These are phyloP conservation scores for Tympanopsis confertula DNA, from an alignment of 2,329 filamentous ascomycete species.

Conservation along the genomic window DNA sequence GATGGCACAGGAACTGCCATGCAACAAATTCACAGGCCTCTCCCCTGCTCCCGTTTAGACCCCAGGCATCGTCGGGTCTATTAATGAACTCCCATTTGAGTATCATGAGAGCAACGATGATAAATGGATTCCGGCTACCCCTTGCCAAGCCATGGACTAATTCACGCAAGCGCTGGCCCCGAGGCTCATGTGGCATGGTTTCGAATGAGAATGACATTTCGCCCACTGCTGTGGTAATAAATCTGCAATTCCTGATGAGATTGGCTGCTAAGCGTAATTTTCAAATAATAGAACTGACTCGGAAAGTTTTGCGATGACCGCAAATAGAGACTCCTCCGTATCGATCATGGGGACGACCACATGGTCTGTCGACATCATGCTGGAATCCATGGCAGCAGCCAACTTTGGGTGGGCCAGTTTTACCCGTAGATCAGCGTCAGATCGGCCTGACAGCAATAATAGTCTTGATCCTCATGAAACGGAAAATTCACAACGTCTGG, in stretches of 20 bases:
- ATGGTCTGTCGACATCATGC: constrained; percentile 7
- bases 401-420: too few relatives aligned
- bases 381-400: background rate
- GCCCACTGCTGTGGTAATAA: too few relatives aligned
- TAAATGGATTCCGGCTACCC: background rate
- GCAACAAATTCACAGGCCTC: constrained; percentile 49
- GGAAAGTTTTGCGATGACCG: constrained; percentile 24
- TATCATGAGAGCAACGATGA: constrained; percentile 13
- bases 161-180: too few relatives aligned
- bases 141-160: constrained; percentile 2
- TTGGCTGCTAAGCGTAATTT: too few relatives aligned
- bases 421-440: too few relatives aligned
- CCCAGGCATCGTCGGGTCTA: constrained; percentile 31
- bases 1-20: constrained; percentile 45
- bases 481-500: too few relatives aligned
- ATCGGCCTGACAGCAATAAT: too few relatives aligned
- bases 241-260: too few relatives aligned
- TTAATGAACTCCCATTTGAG: constrained; percentile 42
- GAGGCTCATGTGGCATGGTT: too few relatives aligned
- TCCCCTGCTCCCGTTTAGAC: constrained; percentile 40
- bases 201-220: too few relatives aligned
- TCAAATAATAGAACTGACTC: too few relatives aligned
- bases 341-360: constrained; percentile 24
- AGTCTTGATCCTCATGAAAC: too few relatives aligned
- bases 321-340: constrained; percentile 21